Base-by-base conservation (phyloP, 345 rosid species). In the Arabidopsis suecica region DNA sequence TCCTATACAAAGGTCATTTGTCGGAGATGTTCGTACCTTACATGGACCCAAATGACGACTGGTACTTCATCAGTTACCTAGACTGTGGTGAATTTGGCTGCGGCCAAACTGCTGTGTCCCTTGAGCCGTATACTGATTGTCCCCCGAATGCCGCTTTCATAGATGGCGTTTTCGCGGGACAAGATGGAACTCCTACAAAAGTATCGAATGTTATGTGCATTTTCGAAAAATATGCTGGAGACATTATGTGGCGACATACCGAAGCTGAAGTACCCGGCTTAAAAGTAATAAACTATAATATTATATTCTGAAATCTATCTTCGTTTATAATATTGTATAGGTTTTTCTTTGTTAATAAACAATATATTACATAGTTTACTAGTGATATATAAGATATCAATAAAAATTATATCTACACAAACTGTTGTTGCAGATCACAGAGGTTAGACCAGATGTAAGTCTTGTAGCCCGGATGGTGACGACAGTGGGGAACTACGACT, bases 21-120 rank as follows among this genome's bases (percentile, higher is more conserved):
- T 87, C 91, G 0, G 91, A 85, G 53, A 61, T 87, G 16, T 87
- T 84, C 55, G 69, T 87, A 6, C 89, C 91, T 0, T 87, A 87
- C 71, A 75, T 78, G 71, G 88, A 84, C 11, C 84, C 88, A 3
- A 81, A 49, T 1, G 79, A 81, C 0, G 89, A 68, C 16, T 84
- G 86, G 80, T 88, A 84, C 59, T 74, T 40, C 70, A 53, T 18
- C 10, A 76, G 81, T 1, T 83, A 75, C 33, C 76, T 80, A 18
- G 88, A 86, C 48, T 48, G 60, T 28, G 89, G 89, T 0, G 89
- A 86, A 34, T 86, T 61, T 6, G 88, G 91, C 0, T 78, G 84
- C 8, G 89, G 89, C 6, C 69, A 38, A 57, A 16, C 33, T 0
- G 79, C 91, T 0, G 85, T 74, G 3, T 53, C 91, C 5, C 76